Base-by-base conservation (phyloP, 2,329 filamentous ascomycete species). In the Juglanconis sp. region DNA sequence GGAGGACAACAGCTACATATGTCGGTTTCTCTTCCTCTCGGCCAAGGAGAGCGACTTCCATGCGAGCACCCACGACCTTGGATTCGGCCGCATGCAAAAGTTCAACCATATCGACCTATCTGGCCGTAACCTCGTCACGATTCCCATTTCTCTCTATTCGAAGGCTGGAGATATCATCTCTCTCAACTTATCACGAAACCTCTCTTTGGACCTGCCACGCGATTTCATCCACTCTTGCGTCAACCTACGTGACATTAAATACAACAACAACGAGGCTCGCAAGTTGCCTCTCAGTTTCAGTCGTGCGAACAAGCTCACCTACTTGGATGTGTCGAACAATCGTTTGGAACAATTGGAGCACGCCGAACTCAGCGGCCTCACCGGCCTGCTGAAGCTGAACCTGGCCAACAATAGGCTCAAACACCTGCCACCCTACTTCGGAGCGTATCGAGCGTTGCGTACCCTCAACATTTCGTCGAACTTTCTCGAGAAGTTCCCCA, bases 1-100 rank as follows among this genome's bases (percentile, higher is more conserved):
- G 60, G 95, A 99, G 74, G 95, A 99, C 77, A 96, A 98, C 73
- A 96, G 93, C 71, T 99, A 98, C 68, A 83, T 99, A 11, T 96
- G 93, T 71, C 90, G 95, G 5, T 98, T 99, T 76, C 92, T 95
- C 62, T 99, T 99, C 74, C 80, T 97, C 61, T 93, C 94, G 15
- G 89, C 90, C 24, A 91, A 94, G 69, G 89, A 96, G 72, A 93
- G 87, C 71, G 92, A 93, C 53, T 93, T 85, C 68, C 86, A 88
- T 64, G 82, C 88, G 48, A 86, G 83, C 62, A 80, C 90, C 31
- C 89, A 93, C 65, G 94, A 98, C 68, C 84, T 92, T 53, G 90
- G 89, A 32, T 86, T 96, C 65, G 87, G 85, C 70, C 92, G 92
- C 69, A 86, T 90, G 72, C 89, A 93, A 67, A 97, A 96, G 71